Evolutionary conservation across 768 basidiomycete genomes (phyloP).

Genomic region (Mrakia frigida): DNA sequence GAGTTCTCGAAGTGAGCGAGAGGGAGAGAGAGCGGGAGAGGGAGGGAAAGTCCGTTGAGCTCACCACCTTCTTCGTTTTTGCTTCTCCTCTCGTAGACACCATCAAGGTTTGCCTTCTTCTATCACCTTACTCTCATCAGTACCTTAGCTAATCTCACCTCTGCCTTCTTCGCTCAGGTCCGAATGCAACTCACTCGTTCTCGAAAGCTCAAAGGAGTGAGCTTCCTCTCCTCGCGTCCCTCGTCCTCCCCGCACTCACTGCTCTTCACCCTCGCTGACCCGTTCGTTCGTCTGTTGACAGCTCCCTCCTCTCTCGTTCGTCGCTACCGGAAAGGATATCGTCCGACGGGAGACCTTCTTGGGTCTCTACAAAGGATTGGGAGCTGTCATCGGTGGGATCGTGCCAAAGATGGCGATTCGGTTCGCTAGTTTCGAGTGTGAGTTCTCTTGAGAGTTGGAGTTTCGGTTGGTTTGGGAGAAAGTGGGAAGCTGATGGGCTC

Average conservation of each 20-base stretch:
- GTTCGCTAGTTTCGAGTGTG: slow-evolving; percentile 90
- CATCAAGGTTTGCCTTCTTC: slow-evolving; percentile 57
- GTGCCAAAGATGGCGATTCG: slow-evolving; percentile 99
- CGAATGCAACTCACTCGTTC: slow-evolving; percentile 97
- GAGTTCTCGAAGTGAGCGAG: neutral
- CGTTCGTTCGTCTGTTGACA: slow-evolving; percentile 41
- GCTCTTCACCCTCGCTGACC: neutral
- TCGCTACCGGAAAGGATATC: slow-evolving; percentile 84
- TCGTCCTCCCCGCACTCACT: neutral
- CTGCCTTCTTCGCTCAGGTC: slow-evolving; percentile 47
- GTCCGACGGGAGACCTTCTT: slow-evolving; percentile 85
- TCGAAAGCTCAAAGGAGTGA: slow-evolving; percentile 70
- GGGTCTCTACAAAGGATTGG: slow-evolving; percentile 95
- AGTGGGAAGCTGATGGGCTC: neutral
- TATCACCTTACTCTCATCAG: neutral
- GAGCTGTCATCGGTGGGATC: slow-evolving; percentile 92
- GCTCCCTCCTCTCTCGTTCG: slow-evolving; percentile 87
- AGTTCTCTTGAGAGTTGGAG: slow-evolving; percentile 15
- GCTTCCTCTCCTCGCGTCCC: slow-evolving; percentile 43
- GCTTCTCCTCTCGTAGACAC: slow-evolving; percentile 56
- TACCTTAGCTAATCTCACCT: no score
- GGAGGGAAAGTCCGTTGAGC: neutral
- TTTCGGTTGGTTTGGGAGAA: neutral
- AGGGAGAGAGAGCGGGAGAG: neutral
- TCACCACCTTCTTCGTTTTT: neutral